Base-by-base conservation (phyloP, 2,329 filamentous ascomycete species). In the Penicillium psychrosexuale region DNA sequence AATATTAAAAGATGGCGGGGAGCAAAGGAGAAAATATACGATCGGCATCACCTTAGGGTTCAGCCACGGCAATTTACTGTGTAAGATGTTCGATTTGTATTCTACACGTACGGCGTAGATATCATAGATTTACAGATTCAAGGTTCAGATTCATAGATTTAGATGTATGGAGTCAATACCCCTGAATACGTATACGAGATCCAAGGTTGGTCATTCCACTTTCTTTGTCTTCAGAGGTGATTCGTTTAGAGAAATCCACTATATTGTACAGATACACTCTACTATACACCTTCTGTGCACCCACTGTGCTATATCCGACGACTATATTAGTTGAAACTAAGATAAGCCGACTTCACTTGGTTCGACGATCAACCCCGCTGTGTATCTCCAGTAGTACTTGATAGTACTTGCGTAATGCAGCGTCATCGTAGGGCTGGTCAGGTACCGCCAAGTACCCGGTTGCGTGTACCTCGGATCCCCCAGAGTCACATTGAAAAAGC, bases 1-100 rank as follows among this genome's bases (percentile, higher is more conserved):
- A 24, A 45, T n/a, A 24, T 22, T 45, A 28, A 51, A 63, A 63
- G 61, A 61, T 62, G 59, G 60, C 55, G 61, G 60, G 61, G 58
- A 60, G 51, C 22, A 43, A 58, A 57, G 51, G 56, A 55, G 50
- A 55, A 53, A 46, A 40, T 37, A 47, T 7, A 42, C 37, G 51
- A 53, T 53, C 51, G 43, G 44, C 51, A 39, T 47, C 30, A 28
- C 22, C 39, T 47, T 47, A 28, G 42, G 37, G 50, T 44, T 59
- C 55, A 57, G 60, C 61, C 61, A 58, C 60, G 30, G 40, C n/a
- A 47, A 30, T 56, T 56, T 55, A 24, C 31, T 42, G n/a, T 27
- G 12, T 42, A 40, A 52, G 17, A 36, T 52, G 19, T 52, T 52
- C 24, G 40, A 30, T 24, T 24, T n/a, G 24, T 19, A 33, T 17